Evolutionary conservation across 148 eudicot genomes (phyloP).

Genomic region (Persicaria tinctoria): DNA sequence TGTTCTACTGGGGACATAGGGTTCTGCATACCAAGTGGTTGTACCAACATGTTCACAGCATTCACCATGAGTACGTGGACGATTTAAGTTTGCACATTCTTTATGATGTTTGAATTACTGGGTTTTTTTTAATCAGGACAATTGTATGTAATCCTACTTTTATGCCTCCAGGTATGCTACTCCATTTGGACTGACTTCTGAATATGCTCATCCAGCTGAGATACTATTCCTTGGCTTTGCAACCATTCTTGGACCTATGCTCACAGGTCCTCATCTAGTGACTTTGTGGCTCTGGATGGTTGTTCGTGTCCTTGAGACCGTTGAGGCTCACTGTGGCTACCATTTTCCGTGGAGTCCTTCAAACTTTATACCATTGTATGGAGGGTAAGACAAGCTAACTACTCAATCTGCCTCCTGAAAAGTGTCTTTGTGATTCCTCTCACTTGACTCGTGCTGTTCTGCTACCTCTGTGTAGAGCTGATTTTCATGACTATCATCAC

Average conservation of each 20-base stretch:
- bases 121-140: not conserved
- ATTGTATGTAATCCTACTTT: conserved; percentile 16
- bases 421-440: not conserved
- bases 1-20: conserved; percentile 98
- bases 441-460: conserved; percentile 4
- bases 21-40: conserved; percentile 94
- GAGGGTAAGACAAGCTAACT: conserved; percentile 48
- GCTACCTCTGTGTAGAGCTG: conserved; percentile 45
- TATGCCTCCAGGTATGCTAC: conserved; percentile 67
- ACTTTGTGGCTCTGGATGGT: conserved; percentile 97
- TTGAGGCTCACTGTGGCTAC: conserved; percentile 96
- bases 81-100: not conserved
- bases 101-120: not conserved
- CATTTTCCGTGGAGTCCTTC: conserved; percentile 97
- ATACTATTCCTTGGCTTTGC: conserved; percentile 96
- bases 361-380: conserved; percentile 82
- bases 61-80: conserved; percentile 79
- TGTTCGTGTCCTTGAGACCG: conserved; percentile 92
- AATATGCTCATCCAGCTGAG: conserved; percentile 97
- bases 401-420: not conserved
- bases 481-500: conserved; percentile 98
- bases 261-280: conserved; percentile 88
- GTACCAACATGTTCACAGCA: conserved; percentile 89
- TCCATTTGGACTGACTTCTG: conserved; percentile 97
- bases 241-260: conserved; percentile 81